A percentile compares a stretch with the other conserved stretches of the same genome.
phyloP scores from a whole-genome alignment of 2,329 filamentous ascomycete species.

The Pseudogymnoascus sp. region DNA sequence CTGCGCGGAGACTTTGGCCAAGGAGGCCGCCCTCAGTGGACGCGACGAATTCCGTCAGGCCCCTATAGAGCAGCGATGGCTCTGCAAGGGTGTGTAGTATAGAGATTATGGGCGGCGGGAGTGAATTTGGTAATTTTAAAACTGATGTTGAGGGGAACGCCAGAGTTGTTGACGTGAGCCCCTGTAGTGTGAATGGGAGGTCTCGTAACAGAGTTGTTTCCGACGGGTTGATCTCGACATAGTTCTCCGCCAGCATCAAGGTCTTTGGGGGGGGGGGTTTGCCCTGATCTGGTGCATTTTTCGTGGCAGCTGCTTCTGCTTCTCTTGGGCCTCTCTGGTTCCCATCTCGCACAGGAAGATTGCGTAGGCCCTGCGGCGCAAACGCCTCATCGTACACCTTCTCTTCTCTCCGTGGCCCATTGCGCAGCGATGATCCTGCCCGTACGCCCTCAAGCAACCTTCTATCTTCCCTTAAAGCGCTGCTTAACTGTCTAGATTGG shows the following conservation, averaged over 20 bases:
- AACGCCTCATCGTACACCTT: constrained; percentile 46
- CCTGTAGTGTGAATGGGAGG: constrained; percentile 86
- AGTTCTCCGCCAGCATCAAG: constrained; percentile 48
- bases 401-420: constrained; percentile 33
- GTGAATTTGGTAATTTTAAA: constrained; percentile 66
- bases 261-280: constrained; percentile 37
- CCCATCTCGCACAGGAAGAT: constrained; percentile 24
- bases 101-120: constrained; percentile 78
- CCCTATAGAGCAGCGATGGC: constrained; percentile 83
- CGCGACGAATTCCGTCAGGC: constrained; percentile 73
- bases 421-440: constrained; percentile 25
- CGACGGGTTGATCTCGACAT: constrained; percentile 49
- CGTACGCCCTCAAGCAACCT: constrained; percentile 4
- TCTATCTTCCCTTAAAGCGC: constrained; percentile 17
- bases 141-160: constrained; percentile 62
- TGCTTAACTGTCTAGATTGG: constrained; percentile 10
- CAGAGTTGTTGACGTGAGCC: constrained; percentile 78
- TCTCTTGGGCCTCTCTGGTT: constrained; percentile 26
- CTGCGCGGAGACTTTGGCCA: constrained; percentile 82
- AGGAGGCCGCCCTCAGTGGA: constrained; percentile 76
- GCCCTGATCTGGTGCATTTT: constrained; percentile 20
- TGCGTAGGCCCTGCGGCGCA: constrained; percentile 41
- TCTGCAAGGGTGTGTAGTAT: constrained; percentile 85
- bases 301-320: constrained; percentile 23
- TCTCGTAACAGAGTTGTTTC: constrained; percentile 66